Percentiles rank a stretch among this genome's conserved stretches.
These are phyloP conservation scores for Paramecium sonneborni DNA, from an alignment of 73 alveolate genomes.

Conservation along the genomic window DNA sequence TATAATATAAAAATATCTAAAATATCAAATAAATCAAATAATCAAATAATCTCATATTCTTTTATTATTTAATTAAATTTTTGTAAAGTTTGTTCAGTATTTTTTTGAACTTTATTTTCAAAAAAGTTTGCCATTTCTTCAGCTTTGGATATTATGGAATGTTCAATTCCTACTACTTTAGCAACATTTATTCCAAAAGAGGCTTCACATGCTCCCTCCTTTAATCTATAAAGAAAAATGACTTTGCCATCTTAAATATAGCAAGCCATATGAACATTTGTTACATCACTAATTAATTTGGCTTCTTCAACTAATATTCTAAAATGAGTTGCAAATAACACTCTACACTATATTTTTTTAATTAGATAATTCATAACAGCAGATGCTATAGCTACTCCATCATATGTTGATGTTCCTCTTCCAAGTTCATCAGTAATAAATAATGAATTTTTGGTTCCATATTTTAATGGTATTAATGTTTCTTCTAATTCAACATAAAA, in stretches of 20 bases:
- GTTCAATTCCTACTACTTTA: slow-evolving; percentile 87
- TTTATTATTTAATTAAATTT: neutral
- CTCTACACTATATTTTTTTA: slow-evolving; percentile 78
- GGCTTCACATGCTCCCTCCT: slow-evolving; percentile 92
- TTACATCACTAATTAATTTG: slow-evolving; percentile 75
- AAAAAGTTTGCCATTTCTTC: slow-evolving; percentile 50
- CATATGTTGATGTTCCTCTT: slow-evolving; percentile 95
- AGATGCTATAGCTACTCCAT: slow-evolving; percentile 94
- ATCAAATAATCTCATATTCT: neutral
- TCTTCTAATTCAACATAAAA: slow-evolving; percentile 96
- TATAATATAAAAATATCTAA: neutral
- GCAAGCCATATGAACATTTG: slow-evolving; percentile 86
- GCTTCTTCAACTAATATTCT: slow-evolving; percentile 91
- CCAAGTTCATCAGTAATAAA: slow-evolving; percentile 98
- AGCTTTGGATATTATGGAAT: slow-evolving; percentile 65
- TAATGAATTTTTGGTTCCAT: slow-evolving; percentile 83
- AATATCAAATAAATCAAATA: neutral
- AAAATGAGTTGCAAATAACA: slow-evolving; percentile 96
- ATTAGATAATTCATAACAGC: slow-evolving; percentile 86
- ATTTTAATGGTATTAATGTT: slow-evolving; percentile 83
- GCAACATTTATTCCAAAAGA: slow-evolving; percentile 87
- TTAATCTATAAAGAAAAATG: slow-evolving; percentile 88
- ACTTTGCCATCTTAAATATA: slow-evolving; percentile 78
- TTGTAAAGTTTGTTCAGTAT: neutral
- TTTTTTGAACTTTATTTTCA: slow-evolving; percentile 23